Evolutionary conservation across 768 basidiomycete genomes (phyloP).

Genomic region (Sporobolomyces phaffii): DNA sequence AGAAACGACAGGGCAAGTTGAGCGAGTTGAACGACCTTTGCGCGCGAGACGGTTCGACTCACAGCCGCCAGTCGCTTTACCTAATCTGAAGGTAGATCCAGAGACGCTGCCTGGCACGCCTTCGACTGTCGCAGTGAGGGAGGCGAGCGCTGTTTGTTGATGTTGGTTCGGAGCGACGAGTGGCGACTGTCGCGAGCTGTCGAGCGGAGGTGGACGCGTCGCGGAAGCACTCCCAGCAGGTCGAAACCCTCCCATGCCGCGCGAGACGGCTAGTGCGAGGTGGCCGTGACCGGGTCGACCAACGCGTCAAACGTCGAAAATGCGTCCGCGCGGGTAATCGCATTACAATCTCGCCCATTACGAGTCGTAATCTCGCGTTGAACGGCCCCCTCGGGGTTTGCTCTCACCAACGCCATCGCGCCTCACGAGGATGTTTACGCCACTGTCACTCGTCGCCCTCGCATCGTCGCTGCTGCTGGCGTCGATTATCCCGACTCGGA

Average conservation of each 20-base stretch:
- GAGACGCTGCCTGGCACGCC: conserved; percentile 1
- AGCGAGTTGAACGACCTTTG: too few relatives aligned
- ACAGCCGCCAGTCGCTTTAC: neutral
- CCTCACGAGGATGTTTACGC: conserved; percentile 2
- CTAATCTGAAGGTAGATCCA: neutral
- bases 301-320: too few relatives aligned
- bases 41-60: too few relatives aligned
- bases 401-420: neutral
- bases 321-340: neutral
- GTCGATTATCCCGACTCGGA: neutral
- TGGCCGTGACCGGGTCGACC: too few relatives aligned
- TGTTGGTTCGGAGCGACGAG: neutral
- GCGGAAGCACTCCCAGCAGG: neutral
- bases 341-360: too few relatives aligned
- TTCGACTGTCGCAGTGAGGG: neutral
- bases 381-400: too few relatives aligned
- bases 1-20: neutral
- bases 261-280: neutral
- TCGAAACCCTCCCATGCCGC: neutral
- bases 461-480: neutral
- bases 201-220: neutral
- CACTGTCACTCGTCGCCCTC: neutral
- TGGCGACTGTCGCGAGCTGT: neutral
- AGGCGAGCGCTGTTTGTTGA: neutral
- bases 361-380: too few relatives aligned